Conservation (phyloP, 1,284 basidiomycete species). For the Cutaneotrichosporon mucoides region DNA sequence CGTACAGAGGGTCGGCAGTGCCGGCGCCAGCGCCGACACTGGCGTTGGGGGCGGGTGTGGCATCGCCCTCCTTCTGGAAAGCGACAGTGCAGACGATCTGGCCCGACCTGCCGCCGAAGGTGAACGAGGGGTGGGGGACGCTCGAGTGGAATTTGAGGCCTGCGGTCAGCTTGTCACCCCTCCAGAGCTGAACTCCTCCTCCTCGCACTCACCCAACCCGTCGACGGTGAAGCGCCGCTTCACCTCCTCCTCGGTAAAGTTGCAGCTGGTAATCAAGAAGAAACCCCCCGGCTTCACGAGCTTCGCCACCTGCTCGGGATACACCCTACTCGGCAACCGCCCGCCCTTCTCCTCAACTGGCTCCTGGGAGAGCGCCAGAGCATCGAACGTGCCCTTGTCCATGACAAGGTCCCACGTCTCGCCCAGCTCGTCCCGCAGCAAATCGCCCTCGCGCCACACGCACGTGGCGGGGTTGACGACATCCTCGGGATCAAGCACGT, state of each 20-base stretch:
- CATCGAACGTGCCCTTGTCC: constrained; percentile 50
- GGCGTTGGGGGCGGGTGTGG: too few relatives aligned
- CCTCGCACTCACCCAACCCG: constrained; percentile 30
- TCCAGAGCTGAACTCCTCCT: too few relatives aligned
- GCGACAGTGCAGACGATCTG: constrained; percentile 48
- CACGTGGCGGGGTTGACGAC: constrained; percentile 33
- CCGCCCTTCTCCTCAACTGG: constrained; percentile 29
- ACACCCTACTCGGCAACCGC: constrained; percentile 40
- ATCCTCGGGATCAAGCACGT: constrained; percentile 36
- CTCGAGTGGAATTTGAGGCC: constrained; percentile 27
- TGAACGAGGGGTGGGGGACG: constrained; percentile 46
- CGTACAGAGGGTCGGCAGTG: constrained; percentile 12
- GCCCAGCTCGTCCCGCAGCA: constrained; percentile 34
- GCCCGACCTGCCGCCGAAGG: constrained; percentile 47
- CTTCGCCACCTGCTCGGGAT: constrained; percentile 41
- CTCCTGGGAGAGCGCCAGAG: constrained; percentile 40
- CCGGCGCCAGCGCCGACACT: neutral
- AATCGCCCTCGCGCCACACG: constrained; percentile 42
- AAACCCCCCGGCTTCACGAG: constrained; percentile 43
- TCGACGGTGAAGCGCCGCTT: constrained; percentile 37
- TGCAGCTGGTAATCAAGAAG: constrained; percentile 51
- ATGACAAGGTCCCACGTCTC: constrained; percentile 49
- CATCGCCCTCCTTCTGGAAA: constrained; percentile 31
- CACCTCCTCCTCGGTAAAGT: constrained; percentile 50
- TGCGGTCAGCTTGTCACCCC: neutral